A percentile compares a stretch with the other conserved stretches of the same genome.
phyloP scores from a whole-genome alignment of 192 early-diverging fungal species.

The Entophlyctis helioformis region DNA sequence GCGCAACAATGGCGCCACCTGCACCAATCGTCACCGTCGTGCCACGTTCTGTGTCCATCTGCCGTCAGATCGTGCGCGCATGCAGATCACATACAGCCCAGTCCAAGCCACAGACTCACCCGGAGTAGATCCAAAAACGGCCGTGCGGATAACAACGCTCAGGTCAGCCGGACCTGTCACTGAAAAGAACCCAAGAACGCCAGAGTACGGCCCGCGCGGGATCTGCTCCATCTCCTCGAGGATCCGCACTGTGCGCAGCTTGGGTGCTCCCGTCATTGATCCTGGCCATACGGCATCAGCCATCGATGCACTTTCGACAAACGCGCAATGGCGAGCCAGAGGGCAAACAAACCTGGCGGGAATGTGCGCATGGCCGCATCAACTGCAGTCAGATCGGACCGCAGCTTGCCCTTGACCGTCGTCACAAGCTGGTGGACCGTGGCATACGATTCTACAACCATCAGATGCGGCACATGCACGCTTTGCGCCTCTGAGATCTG shows the following conservation, averaged over 20 bases:
- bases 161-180: conserved; percentile 52
- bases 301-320: neutral
- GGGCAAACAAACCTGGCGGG: conserved; percentile 51
- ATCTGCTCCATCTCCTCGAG: conserved; percentile 63
- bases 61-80: too few relatives aligned
- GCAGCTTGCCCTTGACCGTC: conserved; percentile 55
- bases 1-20: conserved; percentile 85
- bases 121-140: conserved; percentile 32
- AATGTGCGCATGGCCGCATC: conserved; percentile 67
- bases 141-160: conserved; percentile 87
- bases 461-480: conserved; percentile 70
- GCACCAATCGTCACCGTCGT: conserved; percentile 61
- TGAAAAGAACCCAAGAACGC: conserved; percentile 80
- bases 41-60: neutral
- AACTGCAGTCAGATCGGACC: conserved; percentile 45
- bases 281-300: conserved; percentile 23
- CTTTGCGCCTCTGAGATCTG: conserved; percentile 50
- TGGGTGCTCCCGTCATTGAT: conserved; percentile 97
- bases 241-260: conserved; percentile 69
- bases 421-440: conserved; percentile 89
- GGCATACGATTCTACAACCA: conserved; percentile 81
- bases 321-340: neutral
- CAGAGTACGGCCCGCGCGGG: conserved; percentile 80
- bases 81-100: too few relatives aligned
- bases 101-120: neutral